Evolutionary conservation across 164 flowering plant genomes (phyloP), one percentile per base, ranked within the genome.

Genomic region (Nymphaea colorata): DNA sequence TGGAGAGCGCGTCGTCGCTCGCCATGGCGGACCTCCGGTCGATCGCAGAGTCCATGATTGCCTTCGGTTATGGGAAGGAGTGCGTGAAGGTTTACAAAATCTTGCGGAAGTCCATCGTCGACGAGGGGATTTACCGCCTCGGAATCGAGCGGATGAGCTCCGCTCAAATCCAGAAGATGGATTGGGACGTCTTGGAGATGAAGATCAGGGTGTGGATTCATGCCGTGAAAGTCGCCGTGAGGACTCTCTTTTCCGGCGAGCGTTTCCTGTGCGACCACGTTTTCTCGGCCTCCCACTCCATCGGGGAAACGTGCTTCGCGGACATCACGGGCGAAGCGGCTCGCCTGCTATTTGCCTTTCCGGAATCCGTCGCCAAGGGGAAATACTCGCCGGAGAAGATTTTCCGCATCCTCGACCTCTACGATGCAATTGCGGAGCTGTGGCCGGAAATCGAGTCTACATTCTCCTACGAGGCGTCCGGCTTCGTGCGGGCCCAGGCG

Each of bases 31-130:
- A 89, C 66, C 70, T 87, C 57, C 77, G 66, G 41, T 66, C 70
- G 18, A 87, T 87, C 10, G 91, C 95, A 2, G 88, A 87, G 18
- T 83, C 86, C 70, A 89, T 89, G 95, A 82, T 84, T 51, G 64
- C 81, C 4, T 60, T 84, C 0, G 95, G 95, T 1, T 89, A 87
- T 44, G 84, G 82, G 4, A 84, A 81, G 65, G 95, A 89, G 68
- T 85, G 91, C 67, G 67, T 83, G 3, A 70, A 44, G 16, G 79
- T 87, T 4, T 89, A 85, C 72, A 85, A 71, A 7, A 44, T 75
- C 14, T 75, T 85, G 15, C 68, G 95, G 4, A 84, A 81, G 62
- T 85, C 95, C 3, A 84, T 84, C 59, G 61, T 89, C 7, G 90
- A 87, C 64, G 90, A 89, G 79, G 85, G 83, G 3, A 61, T 89